A percentile compares a stretch with the other conserved stretches of the same genome.
These are phyloP conservation scores for Triticum turgidum DNA, from an alignment of 176 grass and related monocot species.

Conservation along the genomic window DNA sequence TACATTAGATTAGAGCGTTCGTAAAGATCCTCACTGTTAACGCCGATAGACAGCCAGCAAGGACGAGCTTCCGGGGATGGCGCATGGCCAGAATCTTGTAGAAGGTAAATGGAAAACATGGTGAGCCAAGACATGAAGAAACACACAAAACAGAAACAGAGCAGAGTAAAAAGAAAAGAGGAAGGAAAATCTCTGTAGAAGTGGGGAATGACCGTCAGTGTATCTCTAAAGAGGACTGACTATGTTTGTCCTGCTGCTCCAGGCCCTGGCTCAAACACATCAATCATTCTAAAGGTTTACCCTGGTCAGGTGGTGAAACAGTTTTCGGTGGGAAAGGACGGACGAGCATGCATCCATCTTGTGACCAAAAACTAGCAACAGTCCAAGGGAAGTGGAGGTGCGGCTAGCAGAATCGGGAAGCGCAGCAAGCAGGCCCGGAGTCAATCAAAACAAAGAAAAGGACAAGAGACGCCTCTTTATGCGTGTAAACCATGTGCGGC, in stretches of 20 bases:
- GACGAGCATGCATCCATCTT: not conserved
- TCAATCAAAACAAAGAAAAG: constrained; percentile 10
- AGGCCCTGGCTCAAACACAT: not conserved
- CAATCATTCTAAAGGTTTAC: not conserved
- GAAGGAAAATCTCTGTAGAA: not conserved
- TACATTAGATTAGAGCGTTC: not conserved
- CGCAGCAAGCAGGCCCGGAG: not conserved
- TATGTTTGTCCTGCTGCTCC: constrained; percentile 28
- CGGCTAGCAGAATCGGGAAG: not conserved
- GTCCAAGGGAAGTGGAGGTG: not conserved
- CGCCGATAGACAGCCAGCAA: constrained; percentile 69
- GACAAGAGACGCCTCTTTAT: not conserved
- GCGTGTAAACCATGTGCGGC: constrained; percentile 30
- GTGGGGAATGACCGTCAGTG: constrained; percentile 10
- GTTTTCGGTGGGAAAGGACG: not conserved
- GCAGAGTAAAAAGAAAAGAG: not conserved
- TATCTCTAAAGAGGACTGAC: constrained; percentile 9
- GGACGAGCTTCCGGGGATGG: constrained; percentile 80
- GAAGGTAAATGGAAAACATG: constrained; percentile 18
- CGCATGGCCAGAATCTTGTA: constrained; percentile 97
- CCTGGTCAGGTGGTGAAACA: not conserved
- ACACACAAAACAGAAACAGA: not conserved
- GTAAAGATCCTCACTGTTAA: constrained; percentile 60
- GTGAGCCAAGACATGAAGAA: not conserved
- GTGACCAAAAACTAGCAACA: constrained; percentile 14